These are phyloP conservation scores for Scheffersomyces stipitis DNA, from an alignment of 805 yeast genomes.

Conservation along the genomic window DNA sequence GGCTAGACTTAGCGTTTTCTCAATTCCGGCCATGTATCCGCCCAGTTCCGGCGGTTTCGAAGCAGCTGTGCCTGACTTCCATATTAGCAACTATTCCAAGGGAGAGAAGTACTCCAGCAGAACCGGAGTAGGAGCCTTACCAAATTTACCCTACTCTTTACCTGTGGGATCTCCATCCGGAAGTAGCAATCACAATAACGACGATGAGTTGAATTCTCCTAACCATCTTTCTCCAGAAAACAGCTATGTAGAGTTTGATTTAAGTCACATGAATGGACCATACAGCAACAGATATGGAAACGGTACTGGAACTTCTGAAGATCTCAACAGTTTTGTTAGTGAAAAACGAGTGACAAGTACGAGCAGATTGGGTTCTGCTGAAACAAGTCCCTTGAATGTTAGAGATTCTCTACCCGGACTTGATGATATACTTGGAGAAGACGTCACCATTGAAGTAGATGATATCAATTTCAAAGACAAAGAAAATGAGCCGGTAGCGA, in stretches of 20 bases:
- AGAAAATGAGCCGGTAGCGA: no score
- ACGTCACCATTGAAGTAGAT: neutral
- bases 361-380: slow-evolving; percentile 7
- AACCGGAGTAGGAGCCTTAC: slow-evolving; percentile 19
- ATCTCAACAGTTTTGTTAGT: neutral
- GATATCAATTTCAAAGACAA: no score
- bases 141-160: slow-evolving; percentile 18
- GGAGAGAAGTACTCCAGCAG: no score
- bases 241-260: slow-evolving; percentile 31
- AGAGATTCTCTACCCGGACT: neutral
- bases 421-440: neutral
- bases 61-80: no score
- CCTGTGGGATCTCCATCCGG: neutral
- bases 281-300: slow-evolving; percentile 9
- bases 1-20: no score
- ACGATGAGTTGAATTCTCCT: slow-evolving; percentile 1
- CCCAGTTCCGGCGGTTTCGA: no score
- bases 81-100: no score
- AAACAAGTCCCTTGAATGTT: no score
- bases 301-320: slow-evolving; percentile 3
- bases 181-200: neutral
- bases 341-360: slow-evolving; percentile 3
- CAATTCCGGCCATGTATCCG: no score
- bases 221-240: slow-evolving; percentile 8
- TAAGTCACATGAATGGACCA: no score